A percentile compares a stretch with the other conserved stretches of the same genome.
phyloP scores from a whole-genome alignment of 805 yeast species.

The Metschnikowia kunwiensis region DNA sequence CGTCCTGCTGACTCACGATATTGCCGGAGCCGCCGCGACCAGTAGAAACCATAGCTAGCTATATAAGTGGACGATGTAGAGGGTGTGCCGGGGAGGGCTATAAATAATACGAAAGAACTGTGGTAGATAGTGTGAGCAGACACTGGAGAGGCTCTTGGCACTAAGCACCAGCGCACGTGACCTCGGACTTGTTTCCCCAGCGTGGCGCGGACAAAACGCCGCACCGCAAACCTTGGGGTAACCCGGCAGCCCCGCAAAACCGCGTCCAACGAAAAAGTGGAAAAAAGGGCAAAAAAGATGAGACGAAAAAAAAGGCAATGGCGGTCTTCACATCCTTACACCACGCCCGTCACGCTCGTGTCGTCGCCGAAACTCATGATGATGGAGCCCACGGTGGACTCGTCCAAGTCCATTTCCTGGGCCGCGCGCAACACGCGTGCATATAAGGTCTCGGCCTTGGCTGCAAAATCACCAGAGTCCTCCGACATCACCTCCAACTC shows the following conservation, averaged over 20 bases:
- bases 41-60: conserved; percentile 23
- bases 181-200: conserved; percentile 6
- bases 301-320: no score
- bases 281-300: no score
- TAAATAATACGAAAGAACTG: no score
- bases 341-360: no score
- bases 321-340: no score
- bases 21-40: conserved; percentile 43
- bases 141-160: conserved; percentile 8
- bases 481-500: background rate
- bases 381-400: conserved; percentile 14
- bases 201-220: no score
- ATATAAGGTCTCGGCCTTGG: conserved; percentile 6
- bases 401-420: conserved; percentile 11
- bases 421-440: conserved; percentile 8
- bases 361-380: conserved; percentile 11
- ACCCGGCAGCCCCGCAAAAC: no score
- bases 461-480: background rate
- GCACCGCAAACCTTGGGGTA: no score
- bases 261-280: no score
- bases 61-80: no score
- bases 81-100: no score
- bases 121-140: no score
- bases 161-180: conserved; percentile 8
- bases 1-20: conserved; percentile 17